Evolutionary conservation across 371 early-diverging fungal species (phyloP).

Genomic region (Catenaria anguillulae): DNA sequence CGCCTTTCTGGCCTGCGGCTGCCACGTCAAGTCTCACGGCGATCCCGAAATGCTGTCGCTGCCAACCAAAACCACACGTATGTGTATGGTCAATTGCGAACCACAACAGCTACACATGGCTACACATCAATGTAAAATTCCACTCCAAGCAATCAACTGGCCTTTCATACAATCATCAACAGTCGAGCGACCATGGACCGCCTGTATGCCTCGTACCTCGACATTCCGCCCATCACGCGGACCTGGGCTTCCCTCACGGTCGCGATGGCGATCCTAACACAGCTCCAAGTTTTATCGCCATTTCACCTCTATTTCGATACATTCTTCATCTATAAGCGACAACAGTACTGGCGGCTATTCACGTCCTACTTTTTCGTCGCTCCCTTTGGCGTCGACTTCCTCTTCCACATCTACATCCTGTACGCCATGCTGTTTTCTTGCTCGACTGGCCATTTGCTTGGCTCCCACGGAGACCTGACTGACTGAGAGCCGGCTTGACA

Average conservation of each 20-base stretch:
- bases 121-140: too few species aligned
- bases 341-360: slow-evolving; percentile 80
- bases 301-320: slow-evolving; percentile 68
- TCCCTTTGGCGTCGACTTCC: slow-evolving; percentile 64
- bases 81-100: too few species aligned
- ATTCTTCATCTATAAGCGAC: slow-evolving; percentile 40
- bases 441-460: neutral
- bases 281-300: slow-evolving; percentile 50
- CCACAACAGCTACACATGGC: too few species aligned
- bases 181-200: too few species aligned
- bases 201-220: neutral
- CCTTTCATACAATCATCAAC: too few species aligned
- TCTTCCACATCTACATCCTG: slow-evolving; percentile 90
- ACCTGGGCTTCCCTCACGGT: neutral
- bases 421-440: slow-evolving; percentile 16
- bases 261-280: slow-evolving; percentile 14
- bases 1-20: too few species aligned
- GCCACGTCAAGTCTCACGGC: too few species aligned
- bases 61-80: too few species aligned
- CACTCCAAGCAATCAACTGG: too few species aligned
- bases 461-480: slow-evolving; percentile 15
- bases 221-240: slow-evolving; percentile 5
- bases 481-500: too few species aligned
- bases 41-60: too few species aligned
- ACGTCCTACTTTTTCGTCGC: slow-evolving; percentile 89